Base-by-base conservation (phyloP, 2,329 filamentous ascomycete genomes). In the Colletotrichum orbiculare region DNA sequence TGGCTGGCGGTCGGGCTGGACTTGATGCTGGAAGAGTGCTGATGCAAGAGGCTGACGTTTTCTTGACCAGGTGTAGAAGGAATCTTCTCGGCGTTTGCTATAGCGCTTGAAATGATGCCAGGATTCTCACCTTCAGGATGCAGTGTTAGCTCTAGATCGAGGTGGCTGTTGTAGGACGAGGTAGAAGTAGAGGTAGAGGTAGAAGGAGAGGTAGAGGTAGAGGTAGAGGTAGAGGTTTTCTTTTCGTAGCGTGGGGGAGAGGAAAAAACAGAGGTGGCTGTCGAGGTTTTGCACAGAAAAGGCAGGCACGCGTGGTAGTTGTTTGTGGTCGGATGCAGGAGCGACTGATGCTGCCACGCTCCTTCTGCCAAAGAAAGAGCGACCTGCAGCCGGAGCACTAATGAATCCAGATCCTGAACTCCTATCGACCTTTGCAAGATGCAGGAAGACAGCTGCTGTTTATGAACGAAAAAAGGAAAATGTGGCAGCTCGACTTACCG, bases 91-190 rank as follows among this genome's bases (percentile, higher is more conserved):
- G 94, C 93, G 74, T 93, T 96, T 66, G 94, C 94, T 73, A 97
- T 97, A 50, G 95, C 94, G 70, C 87, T 91, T 34, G 94, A 96
- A 69, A 97, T 97, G 74, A 97, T 97, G 60, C 94, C 94, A 10
- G 80, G 77, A 59, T 79, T 80, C 78, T 91, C 88, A 70, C 69
- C 76, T 76, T 69, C 25, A 42, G 60, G 38, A 39, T 15, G 12
- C 35, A 48, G 42, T 25, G 12, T 38, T 39, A 33, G 35, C 17
- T 54, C 8, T 17, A 52, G 9, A 15, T 11, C 8, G 35, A n/a
- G 8, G n/a, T 6, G 10, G 17, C 1, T 9, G 33, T 12, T 43
- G 10, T 9, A 34, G 38, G 37, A 35, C 41, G 39, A 25, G 13
- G 45, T n/a, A 49, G 33, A 42, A 35, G 41, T 17, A 17, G 17